Conservation (phyloP, 129 eudicot genomes). For the Pulicaria dysenterica region DNA sequence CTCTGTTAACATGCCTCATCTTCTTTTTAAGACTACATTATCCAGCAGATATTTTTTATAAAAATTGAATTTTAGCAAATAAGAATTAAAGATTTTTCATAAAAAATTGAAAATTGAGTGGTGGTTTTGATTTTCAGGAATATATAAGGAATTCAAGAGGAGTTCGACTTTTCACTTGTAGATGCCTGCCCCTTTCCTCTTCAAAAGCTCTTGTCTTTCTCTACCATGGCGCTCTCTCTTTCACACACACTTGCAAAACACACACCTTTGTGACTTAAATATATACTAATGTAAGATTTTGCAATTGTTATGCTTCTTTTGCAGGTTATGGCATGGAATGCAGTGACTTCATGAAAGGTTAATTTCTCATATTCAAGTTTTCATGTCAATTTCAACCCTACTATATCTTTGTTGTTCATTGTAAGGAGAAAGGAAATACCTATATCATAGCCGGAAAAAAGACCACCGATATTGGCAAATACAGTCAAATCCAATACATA, state of each 20-base stretch:
- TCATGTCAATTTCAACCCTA: background rate
- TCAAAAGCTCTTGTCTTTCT: conserved; percentile 96
- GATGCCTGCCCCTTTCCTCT: conserved; percentile 88
- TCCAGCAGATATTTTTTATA: background rate
- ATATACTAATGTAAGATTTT: conserved; percentile 8
- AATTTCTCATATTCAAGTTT: background rate
- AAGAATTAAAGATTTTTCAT: background rate
- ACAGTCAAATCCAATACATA: conserved; percentile 47
- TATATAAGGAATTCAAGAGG: conserved; percentile 79
- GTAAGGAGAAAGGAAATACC: conserved; percentile 10
- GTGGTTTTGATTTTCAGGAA: conserved; percentile 48
- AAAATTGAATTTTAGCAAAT: background rate
- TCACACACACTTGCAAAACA: background rate
- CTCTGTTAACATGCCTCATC: too few species aligned
- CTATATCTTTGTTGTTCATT: background rate
- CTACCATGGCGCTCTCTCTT: conserved; percentile 69
- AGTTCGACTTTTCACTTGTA: conserved; percentile 79
- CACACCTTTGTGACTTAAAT: background rate
- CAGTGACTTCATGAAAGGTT: conserved; percentile 90
- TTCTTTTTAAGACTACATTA: too few species aligned
- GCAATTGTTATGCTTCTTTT: conserved; percentile 18
- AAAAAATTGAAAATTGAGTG: conserved; percentile 23
- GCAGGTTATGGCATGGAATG: conserved; percentile 99
- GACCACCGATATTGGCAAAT: conserved; percentile 47
- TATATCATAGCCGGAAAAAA: conserved; percentile 47